These are phyloP conservation scores for Coemansia sp. DNA, from an alignment of 192 early-diverging fungal species.

Conservation along the genomic window DNA sequence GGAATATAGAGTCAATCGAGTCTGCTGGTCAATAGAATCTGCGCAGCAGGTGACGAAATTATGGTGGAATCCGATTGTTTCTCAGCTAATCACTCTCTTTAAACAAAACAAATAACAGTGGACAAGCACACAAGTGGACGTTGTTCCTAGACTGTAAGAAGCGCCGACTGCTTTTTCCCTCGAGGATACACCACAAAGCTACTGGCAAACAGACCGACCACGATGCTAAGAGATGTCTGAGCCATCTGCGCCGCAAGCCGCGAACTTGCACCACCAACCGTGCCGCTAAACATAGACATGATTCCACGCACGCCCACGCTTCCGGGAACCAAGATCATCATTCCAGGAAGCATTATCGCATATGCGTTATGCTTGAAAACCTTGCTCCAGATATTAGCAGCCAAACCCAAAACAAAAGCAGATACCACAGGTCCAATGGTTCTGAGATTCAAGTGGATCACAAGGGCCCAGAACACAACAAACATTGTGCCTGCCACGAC, in stretches of 20 bases:
- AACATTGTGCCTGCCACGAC: constrained; percentile 63
- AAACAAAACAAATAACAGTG: no score
- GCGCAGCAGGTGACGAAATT: no score
- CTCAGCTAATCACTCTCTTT: no score
- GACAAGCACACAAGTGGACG: no score
- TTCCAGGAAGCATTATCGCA: constrained; percentile 73
- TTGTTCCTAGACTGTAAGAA: constrained; percentile 43
- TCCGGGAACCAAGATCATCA: constrained; percentile 78
- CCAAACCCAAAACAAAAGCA: constrained; percentile 70
- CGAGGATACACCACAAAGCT: constrained; percentile 55
- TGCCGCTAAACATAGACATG: constrained; percentile 56
- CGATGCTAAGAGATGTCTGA: constrained; percentile 59
- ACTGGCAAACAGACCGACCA: constrained; percentile 61
- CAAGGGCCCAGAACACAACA: constrained; percentile 57
- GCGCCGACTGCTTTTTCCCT: constrained; percentile 43
- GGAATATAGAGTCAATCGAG: no score
- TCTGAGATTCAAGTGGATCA: constrained; percentile 49
- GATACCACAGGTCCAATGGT: constrained; percentile 58
- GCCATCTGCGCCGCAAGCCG: constrained; percentile 50
- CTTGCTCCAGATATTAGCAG: constrained; percentile 68
- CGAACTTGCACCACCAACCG: constrained; percentile 28
- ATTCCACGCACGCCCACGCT: constrained; percentile 62
- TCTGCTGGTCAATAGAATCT: no score
- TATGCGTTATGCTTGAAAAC: constrained; percentile 59
- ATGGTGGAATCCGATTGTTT: no score